Evolutionary conservation across 345 rosid species (phyloP).

Genomic region (Limnanthes douglasii): DNA sequence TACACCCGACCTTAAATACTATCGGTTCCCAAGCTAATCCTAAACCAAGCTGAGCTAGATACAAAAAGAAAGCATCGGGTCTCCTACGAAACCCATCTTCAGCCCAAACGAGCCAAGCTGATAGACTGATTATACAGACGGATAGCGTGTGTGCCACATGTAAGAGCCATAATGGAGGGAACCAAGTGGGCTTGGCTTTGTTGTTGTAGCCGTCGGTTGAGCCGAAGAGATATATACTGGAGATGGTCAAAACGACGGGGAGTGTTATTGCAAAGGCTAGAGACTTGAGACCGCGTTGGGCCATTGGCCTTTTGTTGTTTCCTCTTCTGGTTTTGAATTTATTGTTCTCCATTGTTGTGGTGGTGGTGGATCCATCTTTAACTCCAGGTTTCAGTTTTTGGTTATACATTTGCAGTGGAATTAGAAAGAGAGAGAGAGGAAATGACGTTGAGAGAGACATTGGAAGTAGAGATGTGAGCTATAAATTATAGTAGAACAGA

Average conservation of each 20-base stretch:
- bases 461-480: neutral
- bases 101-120: slow-evolving; percentile 92
- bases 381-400: slow-evolving; percentile 34
- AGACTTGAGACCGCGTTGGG: slow-evolving; percentile 57
- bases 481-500: no score
- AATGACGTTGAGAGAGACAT: neutral
- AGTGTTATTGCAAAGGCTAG: slow-evolving; percentile 39
- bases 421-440: neutral
- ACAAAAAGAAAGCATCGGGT: slow-evolving; percentile 33
- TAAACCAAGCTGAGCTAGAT: slow-evolving; percentile 36
- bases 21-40: slow-evolving; percentile 42
- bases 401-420: slow-evolving; percentile 48
- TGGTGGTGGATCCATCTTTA: slow-evolving; percentile 8
- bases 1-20: slow-evolving; percentile 30
- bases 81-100: slow-evolving; percentile 68
- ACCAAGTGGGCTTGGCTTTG: slow-evolving; percentile 26
- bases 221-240: slow-evolving; percentile 36
- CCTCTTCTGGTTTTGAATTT: slow-evolving; percentile 10
- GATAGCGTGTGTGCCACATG: slow-evolving; percentile 32
- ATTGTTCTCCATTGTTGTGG: slow-evolving; percentile 8
- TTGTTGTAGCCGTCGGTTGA: slow-evolving; percentile 10
- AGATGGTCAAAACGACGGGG: slow-evolving; percentile 44
- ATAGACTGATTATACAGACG: slow-evolving; percentile 50
- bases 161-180: slow-evolving; percentile 53
- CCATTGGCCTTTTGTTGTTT: slow-evolving; percentile 38